Conservation (phyloP, 2,329 filamentous ascomycete species). For the Atkinsonella texensis region DNA sequence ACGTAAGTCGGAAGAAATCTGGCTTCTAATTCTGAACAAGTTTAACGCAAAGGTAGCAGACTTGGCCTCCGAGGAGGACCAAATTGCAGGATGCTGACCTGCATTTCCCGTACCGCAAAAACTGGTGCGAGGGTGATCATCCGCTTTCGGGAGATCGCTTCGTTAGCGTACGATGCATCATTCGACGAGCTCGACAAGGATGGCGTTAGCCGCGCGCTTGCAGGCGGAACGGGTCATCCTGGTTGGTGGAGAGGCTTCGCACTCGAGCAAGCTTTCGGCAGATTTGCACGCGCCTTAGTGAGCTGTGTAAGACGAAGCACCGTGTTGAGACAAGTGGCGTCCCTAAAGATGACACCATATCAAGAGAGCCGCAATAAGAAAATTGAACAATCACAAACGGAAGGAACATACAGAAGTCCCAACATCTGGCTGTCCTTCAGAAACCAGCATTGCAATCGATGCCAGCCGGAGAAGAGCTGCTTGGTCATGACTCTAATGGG, state of each 20-base stretch:
- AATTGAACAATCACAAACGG: no score
- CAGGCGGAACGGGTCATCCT: background rate
- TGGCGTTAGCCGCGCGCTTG: conserved; percentile 9
- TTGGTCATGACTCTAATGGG: no score
- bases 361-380: no score
- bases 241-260: background rate
- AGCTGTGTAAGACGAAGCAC: background rate
- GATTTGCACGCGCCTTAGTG: background rate
- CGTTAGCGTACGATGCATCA: background rate
- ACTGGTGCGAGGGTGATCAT: background rate
- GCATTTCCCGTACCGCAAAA: background rate
- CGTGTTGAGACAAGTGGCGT: background rate
- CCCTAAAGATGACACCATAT: no score
- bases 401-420: no score
- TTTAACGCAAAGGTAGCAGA: background rate
- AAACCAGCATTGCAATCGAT: no score
- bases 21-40: background rate
- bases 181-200: background rate
- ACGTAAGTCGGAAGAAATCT: no score
- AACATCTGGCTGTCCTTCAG: no score
- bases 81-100: background rate
- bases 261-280: background rate
- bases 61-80: background rate
- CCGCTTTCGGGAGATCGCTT: background rate
- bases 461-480: no score